These are phyloP conservation scores for Backusella morwellensis DNA, from an alignment of 192 early-diverging fungal genomes.

Conservation along the genomic window DNA sequence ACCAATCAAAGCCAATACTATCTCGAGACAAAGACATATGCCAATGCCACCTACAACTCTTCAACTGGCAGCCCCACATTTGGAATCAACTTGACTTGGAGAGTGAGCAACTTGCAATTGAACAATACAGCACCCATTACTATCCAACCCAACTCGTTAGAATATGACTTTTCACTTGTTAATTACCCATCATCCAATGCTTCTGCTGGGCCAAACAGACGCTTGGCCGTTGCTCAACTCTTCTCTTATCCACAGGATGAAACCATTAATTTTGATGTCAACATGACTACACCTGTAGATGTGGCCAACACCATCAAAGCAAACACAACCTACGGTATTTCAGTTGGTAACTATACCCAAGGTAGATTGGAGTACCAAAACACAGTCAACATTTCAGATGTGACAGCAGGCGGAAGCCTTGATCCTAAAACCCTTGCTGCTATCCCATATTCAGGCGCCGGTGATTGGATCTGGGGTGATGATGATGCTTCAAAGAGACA, in stretches of 20 bases:
- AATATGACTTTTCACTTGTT: constrained; percentile 28
- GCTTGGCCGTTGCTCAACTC: constrained; percentile 26
- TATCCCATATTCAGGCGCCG: background rate
- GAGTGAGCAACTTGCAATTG: constrained; percentile 28
- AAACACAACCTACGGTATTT: constrained; percentile 31
- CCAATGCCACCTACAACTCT: constrained; percentile 18
- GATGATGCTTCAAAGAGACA: background rate
- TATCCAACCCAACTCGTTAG: constrained; percentile 28
- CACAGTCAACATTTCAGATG: constrained; percentile 22
- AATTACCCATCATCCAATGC: constrained; percentile 9
- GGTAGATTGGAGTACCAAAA: constrained; percentile 35
- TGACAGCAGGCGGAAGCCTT: background rate
- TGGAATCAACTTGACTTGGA: constrained; percentile 8
- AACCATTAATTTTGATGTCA: constrained; percentile 23
- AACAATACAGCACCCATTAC: constrained; percentile 28
- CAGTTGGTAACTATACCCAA: constrained; percentile 34
- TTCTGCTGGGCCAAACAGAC: background rate
- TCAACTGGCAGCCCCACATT: constrained; percentile 9
- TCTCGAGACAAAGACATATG: constrained; percentile 15
- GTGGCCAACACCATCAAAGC: constrained; percentile 27
- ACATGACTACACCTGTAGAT: constrained; percentile 28
- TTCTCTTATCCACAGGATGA: constrained; percentile 3
- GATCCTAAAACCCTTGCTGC: background rate
- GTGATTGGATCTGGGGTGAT: constrained; percentile 23
- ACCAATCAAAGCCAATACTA: constrained; percentile 18